Conservation (phyloP, 2,329 filamentous ascomycete species). For the Trichoderma hamatum region DNA sequence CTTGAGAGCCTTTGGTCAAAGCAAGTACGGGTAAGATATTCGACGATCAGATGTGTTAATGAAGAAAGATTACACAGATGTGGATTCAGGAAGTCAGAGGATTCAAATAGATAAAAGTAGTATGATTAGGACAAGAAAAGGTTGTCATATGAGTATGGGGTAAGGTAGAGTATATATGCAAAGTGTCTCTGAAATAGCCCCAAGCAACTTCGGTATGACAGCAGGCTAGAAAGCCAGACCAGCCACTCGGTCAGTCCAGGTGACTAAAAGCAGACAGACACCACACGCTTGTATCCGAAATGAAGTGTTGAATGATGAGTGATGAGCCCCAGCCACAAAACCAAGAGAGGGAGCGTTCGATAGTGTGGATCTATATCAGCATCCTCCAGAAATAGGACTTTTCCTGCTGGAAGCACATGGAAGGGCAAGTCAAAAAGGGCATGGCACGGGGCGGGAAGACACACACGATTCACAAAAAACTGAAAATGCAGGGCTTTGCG, state of each 20-base stretch:
- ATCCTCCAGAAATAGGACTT: constrained; percentile 26
- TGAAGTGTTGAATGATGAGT: constrained; percentile 18
- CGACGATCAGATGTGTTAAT: neutral
- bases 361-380: constrained; percentile 6
- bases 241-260: constrained; percentile 28
- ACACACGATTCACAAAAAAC: constrained; percentile 9
- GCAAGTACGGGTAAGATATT: neutral
- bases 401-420: constrained; percentile 24
- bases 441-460: constrained; percentile 26
- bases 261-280: constrained; percentile 25
- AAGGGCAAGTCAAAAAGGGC: constrained; percentile 12
- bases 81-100: neutral
- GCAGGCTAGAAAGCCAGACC: neutral
- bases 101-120: constrained; percentile 7
- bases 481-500: constrained; percentile 1
- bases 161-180: constrained; percentile 8
- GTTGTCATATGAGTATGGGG: constrained; percentile 10
- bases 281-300: constrained; percentile 1
- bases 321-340: constrained; percentile 22
- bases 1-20: neutral
- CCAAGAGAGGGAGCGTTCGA: neutral
- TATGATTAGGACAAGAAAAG: neutral
- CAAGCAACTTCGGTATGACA: constrained; percentile 9
- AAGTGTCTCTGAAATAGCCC: constrained; percentile 19
- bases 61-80: neutral